Conservation (phyloP, 177 flowering plant species). For the Vitis hybrid region DNA sequence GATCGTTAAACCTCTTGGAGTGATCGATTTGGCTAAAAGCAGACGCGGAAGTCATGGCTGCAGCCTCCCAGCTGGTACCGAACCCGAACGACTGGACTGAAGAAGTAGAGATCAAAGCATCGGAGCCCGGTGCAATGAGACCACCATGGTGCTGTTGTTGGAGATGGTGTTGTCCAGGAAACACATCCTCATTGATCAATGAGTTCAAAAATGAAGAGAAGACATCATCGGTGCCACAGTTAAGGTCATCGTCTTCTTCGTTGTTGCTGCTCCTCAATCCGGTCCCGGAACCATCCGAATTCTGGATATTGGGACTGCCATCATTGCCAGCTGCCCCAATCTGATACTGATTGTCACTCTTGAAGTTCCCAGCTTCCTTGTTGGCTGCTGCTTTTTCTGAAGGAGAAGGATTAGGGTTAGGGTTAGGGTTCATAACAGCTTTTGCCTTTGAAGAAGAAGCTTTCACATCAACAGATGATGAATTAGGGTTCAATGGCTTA, state of each 20-base stretch:
- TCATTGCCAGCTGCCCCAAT: not conserved
- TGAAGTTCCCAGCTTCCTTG: not conserved
- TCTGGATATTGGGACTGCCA: not conserved
- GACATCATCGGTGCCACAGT: constrained; percentile 41
- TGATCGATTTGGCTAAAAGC: constrained; percentile 17
- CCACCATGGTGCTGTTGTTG: constrained; percentile 8
- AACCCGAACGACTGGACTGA: constrained; percentile 10
- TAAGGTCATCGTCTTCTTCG: constrained; percentile 25
- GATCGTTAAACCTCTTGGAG: constrained; percentile 11
- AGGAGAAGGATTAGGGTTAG: constrained; percentile 11
- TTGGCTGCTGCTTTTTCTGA: not conserved
- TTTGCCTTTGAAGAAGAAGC: constrained; percentile 9
- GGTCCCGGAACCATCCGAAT: not conserved
- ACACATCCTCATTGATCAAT: constrained; percentile 52
- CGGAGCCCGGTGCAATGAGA: constrained; percentile 2
- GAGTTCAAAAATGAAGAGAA: constrained; percentile 81
- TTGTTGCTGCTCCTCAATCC: constrained; percentile 1
- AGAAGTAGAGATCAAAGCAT: constrained; percentile 15
- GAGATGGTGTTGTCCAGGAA: constrained; percentile 19
- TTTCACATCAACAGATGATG: not conserved
- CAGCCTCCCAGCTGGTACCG: constrained; percentile 26
- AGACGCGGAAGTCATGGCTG: constrained; percentile 17
- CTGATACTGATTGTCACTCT: not conserved
- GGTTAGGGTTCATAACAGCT: not conserved
- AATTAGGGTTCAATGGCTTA: constrained; percentile 47